Evolutionary conservation across 192 early-diverging fungal species (phyloP).

Genomic region (Mycoemilia scoparia): DNA sequence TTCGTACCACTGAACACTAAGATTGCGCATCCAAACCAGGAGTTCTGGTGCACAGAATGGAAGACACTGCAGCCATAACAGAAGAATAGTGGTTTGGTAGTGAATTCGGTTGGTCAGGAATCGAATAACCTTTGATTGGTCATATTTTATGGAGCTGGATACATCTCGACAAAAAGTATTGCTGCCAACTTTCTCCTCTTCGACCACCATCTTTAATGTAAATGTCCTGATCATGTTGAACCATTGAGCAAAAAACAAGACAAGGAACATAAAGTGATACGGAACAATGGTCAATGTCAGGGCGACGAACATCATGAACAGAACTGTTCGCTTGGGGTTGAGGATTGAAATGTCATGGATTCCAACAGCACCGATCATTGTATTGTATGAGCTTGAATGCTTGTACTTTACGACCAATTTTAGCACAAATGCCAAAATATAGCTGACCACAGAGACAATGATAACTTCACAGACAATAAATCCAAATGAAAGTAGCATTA

Average conservation of each 20-base stretch:
- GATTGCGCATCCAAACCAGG: constrained; percentile 62
- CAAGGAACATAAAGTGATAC: constrained; percentile 60
- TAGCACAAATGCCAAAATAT: neutral
- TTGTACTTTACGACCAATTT: neutral
- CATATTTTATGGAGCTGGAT: neutral
- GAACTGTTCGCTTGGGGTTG: constrained; percentile 20
- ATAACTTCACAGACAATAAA: too few species aligned
- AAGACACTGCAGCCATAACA: constrained; percentile 49
- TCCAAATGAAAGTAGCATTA: too few species aligned
- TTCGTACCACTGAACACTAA: constrained; percentile 63
- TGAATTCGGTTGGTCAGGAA: constrained; percentile 24
- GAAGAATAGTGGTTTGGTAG: constrained; percentile 46
- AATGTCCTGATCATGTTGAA: constrained; percentile 8
- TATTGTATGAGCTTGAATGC: neutral
- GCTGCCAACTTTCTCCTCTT: neutral
- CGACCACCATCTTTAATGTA: neutral
- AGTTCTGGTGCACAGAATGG: constrained; percentile 60
- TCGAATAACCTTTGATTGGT: neutral
- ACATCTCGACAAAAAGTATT: neutral
- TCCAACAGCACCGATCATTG: neutral
- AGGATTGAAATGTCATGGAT: neutral
- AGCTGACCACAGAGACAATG: neutral
- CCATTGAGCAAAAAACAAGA: constrained; percentile 38
- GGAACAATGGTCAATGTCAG: constrained; percentile 44
- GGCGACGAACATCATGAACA: constrained; percentile 22